Percentiles rank a stretch among this genome's conserved stretches.
Conservation (phyloP, 257 asterid species). For the Nicotiana tomentosiformis region DNA sequence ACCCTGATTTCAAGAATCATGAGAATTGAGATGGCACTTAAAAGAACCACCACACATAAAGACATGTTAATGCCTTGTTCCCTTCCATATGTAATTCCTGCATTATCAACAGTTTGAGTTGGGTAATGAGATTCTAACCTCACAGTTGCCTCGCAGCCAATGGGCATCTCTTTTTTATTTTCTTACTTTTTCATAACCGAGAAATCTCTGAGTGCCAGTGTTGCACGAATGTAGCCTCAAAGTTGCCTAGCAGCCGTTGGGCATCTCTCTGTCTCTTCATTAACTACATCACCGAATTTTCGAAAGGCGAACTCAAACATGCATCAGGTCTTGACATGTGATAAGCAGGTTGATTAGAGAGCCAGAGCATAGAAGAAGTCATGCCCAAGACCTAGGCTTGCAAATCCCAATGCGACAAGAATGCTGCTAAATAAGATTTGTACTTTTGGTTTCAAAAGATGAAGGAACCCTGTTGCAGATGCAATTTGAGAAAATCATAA, state of each 20-base stretch:
- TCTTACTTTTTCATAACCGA: no score
- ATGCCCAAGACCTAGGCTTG: constrained; percentile 15
- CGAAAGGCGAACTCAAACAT: not conserved
- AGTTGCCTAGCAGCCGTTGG: not conserved
- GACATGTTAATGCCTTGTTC: not conserved
- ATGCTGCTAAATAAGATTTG: not conserved
- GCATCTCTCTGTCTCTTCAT: not conserved
- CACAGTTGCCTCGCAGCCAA: not conserved
- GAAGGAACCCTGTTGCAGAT: constrained; percentile 8
- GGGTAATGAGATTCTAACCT: not conserved
- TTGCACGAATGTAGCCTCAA: not conserved
- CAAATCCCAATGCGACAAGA: constrained; percentile 10
- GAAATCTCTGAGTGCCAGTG: no score
- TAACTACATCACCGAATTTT: not conserved
- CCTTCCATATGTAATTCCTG: not conserved
- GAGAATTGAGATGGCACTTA: not conserved
- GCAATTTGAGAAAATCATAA: not conserved
- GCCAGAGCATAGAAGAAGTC: constrained; percentile 20
- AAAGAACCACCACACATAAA: not conserved
- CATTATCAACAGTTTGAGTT: not conserved
- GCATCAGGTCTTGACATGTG: not conserved
- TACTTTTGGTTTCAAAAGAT: constrained; percentile 8
- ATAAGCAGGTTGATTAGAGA: constrained; percentile 5
- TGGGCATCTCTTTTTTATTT: not conserved
- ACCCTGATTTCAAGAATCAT: not conserved